Conservation (phyloP, 345 rosid genomes). For the Nasturtium officinale region DNA sequence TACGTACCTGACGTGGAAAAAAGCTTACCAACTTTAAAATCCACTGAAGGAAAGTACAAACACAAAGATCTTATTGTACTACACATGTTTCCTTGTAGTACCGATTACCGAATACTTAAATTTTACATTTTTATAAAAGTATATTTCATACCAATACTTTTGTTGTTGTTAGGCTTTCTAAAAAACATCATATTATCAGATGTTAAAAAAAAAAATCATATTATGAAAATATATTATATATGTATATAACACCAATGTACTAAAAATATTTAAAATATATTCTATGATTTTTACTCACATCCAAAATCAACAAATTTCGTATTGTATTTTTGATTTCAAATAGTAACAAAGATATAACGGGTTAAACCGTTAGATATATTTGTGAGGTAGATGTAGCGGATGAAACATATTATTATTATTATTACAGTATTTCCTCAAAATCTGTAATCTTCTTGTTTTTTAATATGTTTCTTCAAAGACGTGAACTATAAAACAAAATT, state of each 20-base stretch:
- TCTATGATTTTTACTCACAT: not conserved
- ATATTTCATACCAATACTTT: not conserved
- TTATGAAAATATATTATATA: not conserved
- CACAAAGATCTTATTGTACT: constrained; percentile 29
- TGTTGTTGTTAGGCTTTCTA: not conserved
- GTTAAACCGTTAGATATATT: not conserved
- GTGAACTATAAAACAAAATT: not conserved
- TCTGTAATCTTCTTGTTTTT: no score
- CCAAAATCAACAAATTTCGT: not conserved
- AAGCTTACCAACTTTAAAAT: constrained; percentile 13
- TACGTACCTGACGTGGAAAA: constrained; percentile 34
- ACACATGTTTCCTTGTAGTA: constrained; percentile 33
- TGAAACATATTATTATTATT: not conserved
- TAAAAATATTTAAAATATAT: not conserved
- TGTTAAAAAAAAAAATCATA: no score
- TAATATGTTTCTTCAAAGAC: not conserved
- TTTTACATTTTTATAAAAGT: not conserved
- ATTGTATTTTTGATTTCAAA: not conserved
- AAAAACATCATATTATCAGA: not conserved
- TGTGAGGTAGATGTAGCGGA: not conserved
- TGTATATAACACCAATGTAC: not conserved
- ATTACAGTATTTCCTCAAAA: not conserved
- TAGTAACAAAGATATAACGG: not conserved
- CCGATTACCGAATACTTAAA: not conserved
- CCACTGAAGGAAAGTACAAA: constrained; percentile 24